Evolutionary conservation across 257 asterid genomes (phyloP), one percentile per base, ranked within the genome.

Genomic region (Vinca minor): DNA sequence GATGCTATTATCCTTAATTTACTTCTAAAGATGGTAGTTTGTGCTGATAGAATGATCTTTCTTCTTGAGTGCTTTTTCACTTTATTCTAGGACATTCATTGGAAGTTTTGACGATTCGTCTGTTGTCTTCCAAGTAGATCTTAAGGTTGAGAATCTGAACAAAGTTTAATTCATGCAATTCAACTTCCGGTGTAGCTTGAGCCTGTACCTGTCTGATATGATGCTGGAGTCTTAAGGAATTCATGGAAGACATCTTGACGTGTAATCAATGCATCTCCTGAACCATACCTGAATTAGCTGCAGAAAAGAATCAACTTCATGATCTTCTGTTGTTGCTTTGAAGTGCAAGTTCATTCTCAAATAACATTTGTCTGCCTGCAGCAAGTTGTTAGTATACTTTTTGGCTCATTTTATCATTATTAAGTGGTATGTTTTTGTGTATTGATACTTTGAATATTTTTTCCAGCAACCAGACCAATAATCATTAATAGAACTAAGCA

Each of bases 381-480:
- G 55, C 69, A 57, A 71, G 71, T 70, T 68, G 76, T 64, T 70
- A 70, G 69, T 69, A 61, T 59, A 53, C n/a, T 56, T 64, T 60
- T 69, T 36, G 25, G 73, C 69, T 34, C 50, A 68, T 39, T 57
- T 68, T 56, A 72, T 68, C 65, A 59, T 66, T 45, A 59, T 64
- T 68, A 23, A 61, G 66, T 66, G 48, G n/a, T 42, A 57, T 71
- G 48, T n/a, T 45, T 42, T 67, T 49, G 60, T 62, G 63, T 58
- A 76, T 75, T 65, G 36, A 72, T 64, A 65, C 65, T 65, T 65
- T 56, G 63, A 56, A 47, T 47, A n/a, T 69, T 54, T 35, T 46
- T 49, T 64, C 48, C 45, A 62, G 60, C 23, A 70, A 41, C 71
- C 52, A 63, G 57, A 58, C 59, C 74, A 52, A 68, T 59, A 57